Evolutionary conservation across 2,329 filamentous ascomycete species (phyloP).

Genomic region (Akanthomyces muscarius): DNA sequence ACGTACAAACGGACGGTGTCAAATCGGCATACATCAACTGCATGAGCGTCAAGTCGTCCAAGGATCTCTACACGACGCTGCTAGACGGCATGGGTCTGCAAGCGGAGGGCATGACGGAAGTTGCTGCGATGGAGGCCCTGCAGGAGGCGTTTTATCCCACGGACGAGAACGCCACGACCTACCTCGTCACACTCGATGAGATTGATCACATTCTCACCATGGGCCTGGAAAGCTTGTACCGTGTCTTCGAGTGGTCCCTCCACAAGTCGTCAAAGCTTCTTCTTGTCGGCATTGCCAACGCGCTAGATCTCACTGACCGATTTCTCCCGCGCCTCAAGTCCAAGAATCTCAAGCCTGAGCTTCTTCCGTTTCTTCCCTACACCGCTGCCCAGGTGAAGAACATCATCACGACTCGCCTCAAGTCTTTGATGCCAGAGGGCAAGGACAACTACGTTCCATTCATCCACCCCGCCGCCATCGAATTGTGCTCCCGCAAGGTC

Average conservation of each 20-base stretch:
- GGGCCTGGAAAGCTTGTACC: slow-evolving; percentile 85
- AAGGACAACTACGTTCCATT: slow-evolving; percentile 70
- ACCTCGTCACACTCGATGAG: slow-evolving; percentile 87
- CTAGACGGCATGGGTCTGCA: slow-evolving; percentile 64
- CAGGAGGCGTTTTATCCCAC: slow-evolving; percentile 67
- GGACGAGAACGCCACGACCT: slow-evolving; percentile 55
- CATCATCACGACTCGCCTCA: slow-evolving; percentile 81
- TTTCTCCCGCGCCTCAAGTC: slow-evolving; percentile 91
- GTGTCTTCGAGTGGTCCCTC: slow-evolving; percentile 94
- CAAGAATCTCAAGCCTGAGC: slow-evolving; percentile 81
- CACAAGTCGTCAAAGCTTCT: slow-evolving; percentile 74
- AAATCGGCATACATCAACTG: slow-evolving; percentile 85
- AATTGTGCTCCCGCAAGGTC: slow-evolving; percentile 91
- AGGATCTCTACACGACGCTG: slow-evolving; percentile 78
- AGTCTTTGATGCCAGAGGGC: slow-evolving; percentile 61
- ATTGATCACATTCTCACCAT: slow-evolving; percentile 90
- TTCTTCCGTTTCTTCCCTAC: slow-evolving; percentile 92
- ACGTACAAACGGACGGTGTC: slow-evolving; percentile 50
- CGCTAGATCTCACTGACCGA: slow-evolving; percentile 89
- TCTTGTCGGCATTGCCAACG: slow-evolving; percentile 91
- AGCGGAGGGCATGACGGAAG: slow-evolving; percentile 53
- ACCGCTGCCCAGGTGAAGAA: slow-evolving; percentile 80
- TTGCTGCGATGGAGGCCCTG: slow-evolving; percentile 63
- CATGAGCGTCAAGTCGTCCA: slow-evolving; percentile 89
- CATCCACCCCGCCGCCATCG: slow-evolving; percentile 88